Evolutionary conservation across 805 yeast species (phyloP).

Genomic region (Metschnikowia koreensis): DNA sequence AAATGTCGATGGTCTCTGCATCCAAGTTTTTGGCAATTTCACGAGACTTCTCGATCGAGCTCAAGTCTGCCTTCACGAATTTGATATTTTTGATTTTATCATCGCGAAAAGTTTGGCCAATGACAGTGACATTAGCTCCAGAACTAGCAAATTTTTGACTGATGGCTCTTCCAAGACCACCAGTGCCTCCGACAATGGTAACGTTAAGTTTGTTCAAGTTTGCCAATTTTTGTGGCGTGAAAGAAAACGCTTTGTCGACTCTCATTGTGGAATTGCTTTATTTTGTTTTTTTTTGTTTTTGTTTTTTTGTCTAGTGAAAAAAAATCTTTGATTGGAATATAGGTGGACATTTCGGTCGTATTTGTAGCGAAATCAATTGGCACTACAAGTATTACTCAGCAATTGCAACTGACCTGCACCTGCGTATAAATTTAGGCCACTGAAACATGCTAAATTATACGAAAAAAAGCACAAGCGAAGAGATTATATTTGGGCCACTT

Average conservation of each 20-base stretch:
- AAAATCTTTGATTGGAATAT: no score
- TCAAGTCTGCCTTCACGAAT: conserved; percentile 29
- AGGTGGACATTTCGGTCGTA: no score
- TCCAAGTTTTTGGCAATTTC: conserved; percentile 6
- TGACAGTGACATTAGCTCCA: conserved; percentile 34
- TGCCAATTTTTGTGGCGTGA: not conserved
- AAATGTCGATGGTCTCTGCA: conserved; percentile 17
- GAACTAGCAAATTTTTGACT: conserved; percentile 20
- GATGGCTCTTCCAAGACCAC: conserved; percentile 40
- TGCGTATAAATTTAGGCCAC: no score
- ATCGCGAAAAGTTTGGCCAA: conserved; percentile 29
- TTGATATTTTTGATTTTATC: conserved; percentile 17
- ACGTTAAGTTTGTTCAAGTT: conserved; percentile 15
- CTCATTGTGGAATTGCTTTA: no score
- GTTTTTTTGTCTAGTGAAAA: no score
- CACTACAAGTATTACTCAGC: no score
- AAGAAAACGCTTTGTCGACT: conserved; percentile 1
- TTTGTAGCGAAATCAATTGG: no score
- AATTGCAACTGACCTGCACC: no score
- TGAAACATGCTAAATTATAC: no score
- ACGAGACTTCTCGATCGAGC: conserved; percentile 23
- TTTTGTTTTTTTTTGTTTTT: no score
- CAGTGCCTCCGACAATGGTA: conserved; percentile 40
- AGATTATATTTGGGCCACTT: no score
- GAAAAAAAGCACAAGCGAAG: no score